Conservation (phyloP, 768 basidiomycete genomes). For the Collybiopsis luxurians region DNA sequence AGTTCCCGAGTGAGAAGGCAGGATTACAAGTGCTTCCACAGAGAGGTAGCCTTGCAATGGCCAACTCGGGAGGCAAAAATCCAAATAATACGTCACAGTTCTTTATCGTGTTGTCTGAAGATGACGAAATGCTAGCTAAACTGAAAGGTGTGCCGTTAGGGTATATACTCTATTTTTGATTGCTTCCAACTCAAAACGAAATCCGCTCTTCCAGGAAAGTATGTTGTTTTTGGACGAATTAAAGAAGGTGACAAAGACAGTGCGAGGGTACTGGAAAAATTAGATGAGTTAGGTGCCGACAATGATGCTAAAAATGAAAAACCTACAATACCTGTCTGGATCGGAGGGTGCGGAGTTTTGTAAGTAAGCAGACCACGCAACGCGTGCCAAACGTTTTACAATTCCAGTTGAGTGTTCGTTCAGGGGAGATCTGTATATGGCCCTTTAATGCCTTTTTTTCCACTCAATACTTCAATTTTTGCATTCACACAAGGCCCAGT, state of each 20-base stretch:
- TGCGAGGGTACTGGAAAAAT: constrained; percentile 54
- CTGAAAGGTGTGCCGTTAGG: constrained; percentile 39
- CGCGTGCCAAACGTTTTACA: neutral
- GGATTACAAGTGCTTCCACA: constrained; percentile 39
- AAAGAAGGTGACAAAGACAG: constrained; percentile 32
- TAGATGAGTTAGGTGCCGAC: constrained; percentile 39
- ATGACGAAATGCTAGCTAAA: constrained; percentile 39
- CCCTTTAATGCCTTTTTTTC: no score
- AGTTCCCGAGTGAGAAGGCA: constrained; percentile 51
- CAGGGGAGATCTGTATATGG: no score
- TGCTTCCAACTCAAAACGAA: no score
- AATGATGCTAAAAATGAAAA: neutral
- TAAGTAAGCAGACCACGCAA: neutral
- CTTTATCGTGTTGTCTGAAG: constrained; percentile 45
- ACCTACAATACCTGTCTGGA: constrained; percentile 7
- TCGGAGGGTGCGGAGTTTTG: constrained; percentile 6
- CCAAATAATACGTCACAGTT: constrained; percentile 43
- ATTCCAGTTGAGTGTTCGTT: no score
- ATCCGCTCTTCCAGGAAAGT: constrained; percentile 5
- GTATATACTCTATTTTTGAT: no score
- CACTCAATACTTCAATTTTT: no score
- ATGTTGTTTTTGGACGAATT: constrained; percentile 12
- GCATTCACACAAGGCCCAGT: no score
- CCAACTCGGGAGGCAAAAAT: constrained; percentile 47
- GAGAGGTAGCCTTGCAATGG: constrained; percentile 49